phyloP scores from a whole-genome alignment of 169 alveolate genomes.

The Eimeria tenella region DNA sequence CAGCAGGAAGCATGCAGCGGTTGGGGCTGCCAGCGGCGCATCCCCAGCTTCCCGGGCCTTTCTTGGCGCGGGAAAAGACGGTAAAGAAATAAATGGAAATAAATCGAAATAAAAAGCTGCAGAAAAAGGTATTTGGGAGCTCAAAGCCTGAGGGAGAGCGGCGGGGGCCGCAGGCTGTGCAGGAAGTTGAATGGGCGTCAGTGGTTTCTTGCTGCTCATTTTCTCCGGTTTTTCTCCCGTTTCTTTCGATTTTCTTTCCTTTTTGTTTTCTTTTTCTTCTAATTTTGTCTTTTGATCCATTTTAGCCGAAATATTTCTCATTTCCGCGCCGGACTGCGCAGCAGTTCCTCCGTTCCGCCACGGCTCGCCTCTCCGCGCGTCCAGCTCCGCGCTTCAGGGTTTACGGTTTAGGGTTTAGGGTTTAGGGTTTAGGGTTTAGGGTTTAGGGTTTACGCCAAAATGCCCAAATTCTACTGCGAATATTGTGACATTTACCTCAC shows the following conservation, averaged over 20 bases:
- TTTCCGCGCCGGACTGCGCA: too few relatives aligned
- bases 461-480: conserved; percentile 99
- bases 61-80: not conserved
- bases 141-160: not conserved
- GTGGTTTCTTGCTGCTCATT: too few relatives aligned
- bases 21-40: not conserved
- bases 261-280: too few relatives aligned
- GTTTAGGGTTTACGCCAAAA: conserved; percentile 80
- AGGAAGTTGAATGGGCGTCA: not conserved
- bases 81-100: not conserved
- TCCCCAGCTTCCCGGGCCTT: not conserved
- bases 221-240: not conserved
- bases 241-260: not conserved
- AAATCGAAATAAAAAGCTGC: not conserved
- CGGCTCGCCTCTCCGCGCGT: not conserved
- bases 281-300: too few relatives aligned
- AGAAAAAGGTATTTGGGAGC: not conserved
- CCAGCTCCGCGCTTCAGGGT: not conserved
- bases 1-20: not conserved
- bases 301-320: too few relatives aligned
- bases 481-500: conserved; percentile 99
- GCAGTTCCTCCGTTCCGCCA: too few relatives aligned
- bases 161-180: not conserved
- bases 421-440: too few relatives aligned
- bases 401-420: not conserved